Evolutionary conservation across 176 grass and related monocot species (phyloP).

Genomic region (Hyparrhenia diplandra): DNA sequence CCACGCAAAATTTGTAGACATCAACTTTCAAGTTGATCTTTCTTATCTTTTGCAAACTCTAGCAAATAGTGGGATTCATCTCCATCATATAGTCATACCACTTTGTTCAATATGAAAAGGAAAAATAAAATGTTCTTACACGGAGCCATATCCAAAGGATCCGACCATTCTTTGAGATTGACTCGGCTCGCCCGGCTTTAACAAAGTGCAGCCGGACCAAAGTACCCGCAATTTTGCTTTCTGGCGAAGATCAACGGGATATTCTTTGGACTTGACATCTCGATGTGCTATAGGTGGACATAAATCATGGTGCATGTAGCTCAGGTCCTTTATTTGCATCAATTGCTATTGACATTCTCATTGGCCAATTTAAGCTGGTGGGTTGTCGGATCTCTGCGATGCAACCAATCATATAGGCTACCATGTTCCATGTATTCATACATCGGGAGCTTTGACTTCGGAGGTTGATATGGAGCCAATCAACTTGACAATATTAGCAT

Average conservation of each 20-base stretch:
- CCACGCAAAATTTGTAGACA: conserved; percentile 59
- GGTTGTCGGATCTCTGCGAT: background rate
- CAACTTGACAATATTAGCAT: conserved; percentile 55
- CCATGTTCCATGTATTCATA: conserved; percentile 65
- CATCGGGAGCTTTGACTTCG: conserved; percentile 39
- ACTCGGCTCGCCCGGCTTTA: conserved; percentile 38
- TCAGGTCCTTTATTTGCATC: conserved; percentile 37
- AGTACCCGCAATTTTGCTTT: conserved; percentile 50
- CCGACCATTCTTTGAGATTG: conserved; percentile 34
- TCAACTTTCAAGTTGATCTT: conserved; percentile 58
- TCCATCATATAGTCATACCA: background rate
- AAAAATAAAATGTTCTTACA: conserved; percentile 19
- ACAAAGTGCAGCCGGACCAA: conserved; percentile 35
- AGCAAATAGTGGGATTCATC: background rate
- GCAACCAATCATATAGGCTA: conserved; percentile 56
- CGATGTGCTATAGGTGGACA: conserved; percentile 40
- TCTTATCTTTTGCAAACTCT: conserved; percentile 33
- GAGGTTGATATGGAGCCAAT: conserved; percentile 39
- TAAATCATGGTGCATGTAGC: conserved; percentile 64
- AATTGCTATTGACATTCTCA: conserved; percentile 40
- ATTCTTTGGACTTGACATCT: conserved; percentile 61
- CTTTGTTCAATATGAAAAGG: background rate
- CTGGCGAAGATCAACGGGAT: conserved; percentile 40
- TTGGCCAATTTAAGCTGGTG: conserved; percentile 34
- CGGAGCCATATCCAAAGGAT: conserved; percentile 65